Evolutionary conservation across 305 asterid species (phyloP), one percentile per base, ranked within the genome.

Genomic region (Fraxinus ornus): DNA sequence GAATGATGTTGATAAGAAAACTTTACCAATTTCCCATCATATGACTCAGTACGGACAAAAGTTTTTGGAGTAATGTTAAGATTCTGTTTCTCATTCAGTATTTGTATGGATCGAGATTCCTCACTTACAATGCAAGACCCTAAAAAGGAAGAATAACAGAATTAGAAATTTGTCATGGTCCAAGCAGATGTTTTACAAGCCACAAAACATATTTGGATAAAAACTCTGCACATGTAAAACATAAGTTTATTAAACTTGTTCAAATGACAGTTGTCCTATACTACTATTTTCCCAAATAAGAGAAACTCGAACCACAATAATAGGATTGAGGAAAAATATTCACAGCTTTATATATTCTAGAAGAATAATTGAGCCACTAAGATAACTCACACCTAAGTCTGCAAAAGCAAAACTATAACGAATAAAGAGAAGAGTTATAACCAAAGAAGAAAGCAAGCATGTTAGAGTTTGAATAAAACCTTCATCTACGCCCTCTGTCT

Each of bases 1-100:
- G 78, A 24, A 55, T 39, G 47, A 4, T 52, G 52, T 33, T 28
- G 55, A 52, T 22, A 44, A 78, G 10, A 86, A 72, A 74, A 77
- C 33, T 83, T 89, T 95, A 95, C 98, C 84, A 83, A 57, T 90
- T 86, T 89, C 44, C 98, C 98, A 82, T 94, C 97, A 77, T 62
- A 87, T 66, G 84, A 88, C 93, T 94, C 98, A 64, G 86, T 87
- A 87, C 92, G 90, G 85, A 88, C 91, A 91, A 92, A 95, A 81
- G 92, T 83, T 89, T 89, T 91, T 39, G 97, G 91, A 84, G 86
- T 70, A 82, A 85, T 81, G 75, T 88, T 83, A 83, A 70, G 84
- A 78, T 80, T 87, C 77, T 80, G 87, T 84, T 92, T 89, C 90
- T 83, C 91, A 26, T 76, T 78, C 37, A 70, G 83, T 75, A 78